Conservation (phyloP, 208 protist species). For the Leishmania braziliensis region DNA sequence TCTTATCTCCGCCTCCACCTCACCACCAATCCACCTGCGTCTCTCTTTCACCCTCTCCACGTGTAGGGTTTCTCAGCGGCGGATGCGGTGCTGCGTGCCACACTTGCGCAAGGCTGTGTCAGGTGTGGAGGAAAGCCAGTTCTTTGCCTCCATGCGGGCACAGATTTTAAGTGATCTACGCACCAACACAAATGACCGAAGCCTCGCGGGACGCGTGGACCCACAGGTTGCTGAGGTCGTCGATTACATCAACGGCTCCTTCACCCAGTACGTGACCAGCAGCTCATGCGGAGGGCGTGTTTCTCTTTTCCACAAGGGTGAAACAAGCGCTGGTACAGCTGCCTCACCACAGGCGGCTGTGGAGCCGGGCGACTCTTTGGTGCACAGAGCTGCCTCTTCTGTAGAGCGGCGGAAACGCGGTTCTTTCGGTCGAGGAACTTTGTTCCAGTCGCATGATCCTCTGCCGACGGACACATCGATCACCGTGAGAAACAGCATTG, state of each 20-base stretch:
- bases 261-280: conserved; percentile 75
- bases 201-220: conserved; percentile 75
- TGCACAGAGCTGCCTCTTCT: background rate
- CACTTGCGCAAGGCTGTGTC: conserved; percentile 25
- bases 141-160: conserved; percentile 40
- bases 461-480: conserved; percentile 31
- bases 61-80: background rate
- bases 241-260: conserved; percentile 53
- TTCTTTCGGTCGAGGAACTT: conserved; percentile 51
- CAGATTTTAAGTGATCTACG: conserved; percentile 58
- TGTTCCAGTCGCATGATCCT: conserved; percentile 80
- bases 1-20: background rate
- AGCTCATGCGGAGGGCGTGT: conserved; percentile 78
- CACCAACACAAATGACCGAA: conserved; percentile 72
- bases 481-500: conserved; percentile 21
- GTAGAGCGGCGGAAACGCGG: conserved; percentile 62
- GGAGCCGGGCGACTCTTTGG: background rate
- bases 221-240: conserved; percentile 55
- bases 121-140: conserved; percentile 41
- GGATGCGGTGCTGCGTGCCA: conserved; percentile 10
- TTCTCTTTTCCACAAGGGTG: conserved; percentile 74
- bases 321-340: conserved; percentile 8
- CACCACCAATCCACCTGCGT: background rate
- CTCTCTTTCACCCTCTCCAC: background rate
- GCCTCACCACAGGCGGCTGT: background rate